phyloP scores from a whole-genome alignment of 352 stramenopile genomes.

The Phytophthora podocarpi region DNA sequence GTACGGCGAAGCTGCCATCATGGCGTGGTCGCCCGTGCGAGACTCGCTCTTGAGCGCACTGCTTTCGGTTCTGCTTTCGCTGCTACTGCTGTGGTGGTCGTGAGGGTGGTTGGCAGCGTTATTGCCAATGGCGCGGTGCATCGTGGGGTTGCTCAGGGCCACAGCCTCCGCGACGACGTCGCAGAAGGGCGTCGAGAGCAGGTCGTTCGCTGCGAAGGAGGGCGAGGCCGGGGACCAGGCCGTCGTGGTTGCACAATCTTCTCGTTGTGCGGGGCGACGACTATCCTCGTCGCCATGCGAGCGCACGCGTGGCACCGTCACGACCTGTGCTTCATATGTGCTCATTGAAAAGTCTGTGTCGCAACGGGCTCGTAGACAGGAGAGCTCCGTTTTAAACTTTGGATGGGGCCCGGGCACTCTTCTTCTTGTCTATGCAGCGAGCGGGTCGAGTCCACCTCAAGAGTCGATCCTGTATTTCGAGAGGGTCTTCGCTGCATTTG shows the following conservation, averaged over 20 bases:
- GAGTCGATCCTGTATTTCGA: neutral
- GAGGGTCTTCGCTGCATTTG: neutral
- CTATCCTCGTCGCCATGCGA: neutral
- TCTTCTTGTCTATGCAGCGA: conserved; percentile 32
- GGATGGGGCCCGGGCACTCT: neutral
- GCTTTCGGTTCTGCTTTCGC: neutral
- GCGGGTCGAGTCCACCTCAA: neutral
- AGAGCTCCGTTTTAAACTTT: conserved; percentile 23
- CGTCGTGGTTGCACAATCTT: conserved; percentile 22
- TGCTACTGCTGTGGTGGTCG: neutral
- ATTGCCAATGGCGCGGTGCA: conserved; percentile 13
- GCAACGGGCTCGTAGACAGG: conserved; percentile 13
- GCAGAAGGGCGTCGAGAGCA: conserved; percentile 17
- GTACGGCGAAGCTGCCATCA: conserved; percentile 14
- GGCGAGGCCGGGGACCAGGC: conserved; percentile 26
- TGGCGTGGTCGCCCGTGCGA: neutral
- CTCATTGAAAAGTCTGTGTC: conserved; percentile 28
- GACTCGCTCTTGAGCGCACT: conserved; percentile 10
- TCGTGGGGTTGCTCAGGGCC: conserved; percentile 6
- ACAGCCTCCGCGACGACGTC: conserved; percentile 11
- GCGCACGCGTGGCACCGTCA: conserved; percentile 28
- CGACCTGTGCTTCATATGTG: conserved; percentile 10
- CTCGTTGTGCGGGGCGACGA: conserved; percentile 2
- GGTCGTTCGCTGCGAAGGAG: conserved; percentile 6
- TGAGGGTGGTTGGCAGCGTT: neutral